Evolutionary conservation across 345 rosid genomes (phyloP).

Genomic region (Balakata baccata): DNA sequence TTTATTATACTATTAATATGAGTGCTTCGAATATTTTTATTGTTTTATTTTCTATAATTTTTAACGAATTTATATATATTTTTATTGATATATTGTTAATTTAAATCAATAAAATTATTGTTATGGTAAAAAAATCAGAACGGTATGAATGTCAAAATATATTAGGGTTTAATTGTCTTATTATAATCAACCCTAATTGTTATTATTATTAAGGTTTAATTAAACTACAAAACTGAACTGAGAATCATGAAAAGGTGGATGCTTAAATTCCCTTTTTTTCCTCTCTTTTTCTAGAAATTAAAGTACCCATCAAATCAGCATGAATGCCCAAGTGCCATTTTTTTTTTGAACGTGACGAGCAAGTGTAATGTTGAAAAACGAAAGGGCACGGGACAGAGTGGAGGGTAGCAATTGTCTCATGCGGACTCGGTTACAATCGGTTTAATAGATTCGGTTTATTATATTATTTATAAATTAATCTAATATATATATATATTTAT

Average conservation of each 20-base stretch:
- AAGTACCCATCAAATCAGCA: neutral
- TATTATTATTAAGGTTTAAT: neutral
- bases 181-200: neutral
- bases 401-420: conserved; percentile 22
- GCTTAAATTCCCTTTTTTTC: neutral
- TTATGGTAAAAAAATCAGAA: too few relatives aligned
- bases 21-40: too few relatives aligned
- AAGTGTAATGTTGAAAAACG: neutral
- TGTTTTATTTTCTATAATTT: too few relatives aligned
- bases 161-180: conserved; percentile 10
- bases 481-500: too few relatives aligned
- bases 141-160: too few relatives aligned
- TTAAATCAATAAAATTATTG: too few relatives aligned
- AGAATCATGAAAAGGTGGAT: neutral
- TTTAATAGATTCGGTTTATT: too few relatives aligned
- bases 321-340: neutral
- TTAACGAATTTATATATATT: too few relatives aligned
- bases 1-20: too few relatives aligned
- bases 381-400: neutral
- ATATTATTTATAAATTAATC: too few relatives aligned
- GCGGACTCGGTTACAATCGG: conserved; percentile 15
- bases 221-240: neutral
- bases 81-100: too few relatives aligned
- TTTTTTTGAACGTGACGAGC: neutral
- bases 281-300: neutral